These are phyloP conservation scores for Penicillium malachiteum DNA, from an alignment of 495 filamentous ascomycete species.

Conservation along the genomic window DNA sequence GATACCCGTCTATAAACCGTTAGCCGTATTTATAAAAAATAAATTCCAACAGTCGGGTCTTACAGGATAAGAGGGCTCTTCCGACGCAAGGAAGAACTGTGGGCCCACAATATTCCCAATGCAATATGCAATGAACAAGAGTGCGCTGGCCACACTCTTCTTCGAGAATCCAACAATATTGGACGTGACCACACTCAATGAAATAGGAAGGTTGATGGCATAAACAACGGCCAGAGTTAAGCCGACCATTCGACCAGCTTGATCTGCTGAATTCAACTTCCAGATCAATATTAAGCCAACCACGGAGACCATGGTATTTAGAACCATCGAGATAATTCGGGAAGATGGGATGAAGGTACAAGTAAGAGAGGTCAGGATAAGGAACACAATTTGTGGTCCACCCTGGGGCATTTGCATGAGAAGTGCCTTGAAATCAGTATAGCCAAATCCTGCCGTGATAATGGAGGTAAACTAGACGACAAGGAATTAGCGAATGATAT, in stretches of 20 bases:
- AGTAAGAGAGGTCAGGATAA: constrained; percentile 29
- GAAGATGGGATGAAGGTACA: constrained; percentile 29
- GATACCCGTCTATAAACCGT: too few species aligned
- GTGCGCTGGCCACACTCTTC: constrained; percentile 23
- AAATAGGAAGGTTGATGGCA: constrained; percentile 55
- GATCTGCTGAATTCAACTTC: constrained; percentile 51
- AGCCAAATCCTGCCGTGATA: constrained; percentile 43
- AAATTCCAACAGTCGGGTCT: constrained; percentile 6
- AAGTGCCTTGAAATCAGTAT: constrained; percentile 33
- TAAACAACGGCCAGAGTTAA: constrained; percentile 53
- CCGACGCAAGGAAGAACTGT: constrained; percentile 34
- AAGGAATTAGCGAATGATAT: not conserved
- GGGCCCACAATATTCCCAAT: constrained; percentile 51
- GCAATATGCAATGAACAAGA: constrained; percentile 47
- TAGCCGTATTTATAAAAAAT: too few species aligned
- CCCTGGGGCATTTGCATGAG: constrained; percentile 38
- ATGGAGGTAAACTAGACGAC: constrained; percentile 37
- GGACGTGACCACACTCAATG: constrained; percentile 53
- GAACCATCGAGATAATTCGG: constrained; percentile 34
- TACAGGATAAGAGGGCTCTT: constrained; percentile 35
- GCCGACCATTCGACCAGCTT: constrained; percentile 51
- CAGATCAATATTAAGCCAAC: constrained; percentile 60
- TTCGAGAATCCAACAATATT: constrained; percentile 55
- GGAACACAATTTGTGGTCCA: constrained; percentile 33
- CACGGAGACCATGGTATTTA: constrained; percentile 38